These are phyloP conservation scores for Tylopilus vinaceipallidus DNA, from an alignment of 768 basidiomycete species.

Conservation along the genomic window DNA sequence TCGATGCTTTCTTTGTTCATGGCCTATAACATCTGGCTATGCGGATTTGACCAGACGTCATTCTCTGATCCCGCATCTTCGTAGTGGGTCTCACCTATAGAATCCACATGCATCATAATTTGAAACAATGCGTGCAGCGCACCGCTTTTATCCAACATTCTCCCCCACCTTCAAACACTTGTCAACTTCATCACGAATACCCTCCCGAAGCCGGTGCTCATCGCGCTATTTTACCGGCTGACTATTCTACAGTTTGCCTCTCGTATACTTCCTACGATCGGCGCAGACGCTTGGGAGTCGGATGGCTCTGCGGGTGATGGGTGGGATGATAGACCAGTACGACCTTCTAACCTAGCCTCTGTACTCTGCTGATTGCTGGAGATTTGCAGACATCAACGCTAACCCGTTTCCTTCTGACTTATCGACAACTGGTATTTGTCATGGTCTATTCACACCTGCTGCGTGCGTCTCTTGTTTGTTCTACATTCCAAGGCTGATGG, in stretches of 20 bases:
- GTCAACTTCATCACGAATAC: conserved; percentile 83
- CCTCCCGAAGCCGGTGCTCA: conserved; percentile 78
- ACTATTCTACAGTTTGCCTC: conserved; percentile 79
- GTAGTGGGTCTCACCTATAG: conserved; percentile 51
- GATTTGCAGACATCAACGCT: conserved; percentile 65
- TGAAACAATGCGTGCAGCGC: conserved; percentile 42
- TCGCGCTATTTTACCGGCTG: conserved; percentile 79
- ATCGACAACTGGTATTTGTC: conserved; percentile 80
- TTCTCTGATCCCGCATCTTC: conserved; percentile 72
- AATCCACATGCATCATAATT: not conserved
- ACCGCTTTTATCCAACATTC: conserved; percentile 73
- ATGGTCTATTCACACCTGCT: conserved; percentile 87
- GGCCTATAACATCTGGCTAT: conserved; percentile 89
- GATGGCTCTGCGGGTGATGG: conserved; percentile 60
- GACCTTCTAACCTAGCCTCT: not conserved
- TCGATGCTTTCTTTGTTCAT: conserved; percentile 84
- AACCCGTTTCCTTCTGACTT: conserved; percentile 73
- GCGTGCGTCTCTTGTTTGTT: conserved; percentile 44
- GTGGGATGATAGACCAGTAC: conserved; percentile 73
- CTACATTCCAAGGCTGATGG: not conserved
- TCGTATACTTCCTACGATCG: conserved; percentile 80
- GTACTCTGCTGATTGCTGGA: conserved; percentile 9
- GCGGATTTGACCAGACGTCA: conserved; percentile 74
- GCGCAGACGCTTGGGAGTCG: conserved; percentile 74
- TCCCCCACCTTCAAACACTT: conserved; percentile 77